These are phyloP conservation scores for Saccharomycopsis oosterbeekiorum DNA, from an alignment of 805 yeast genomes.

Conservation along the genomic window DNA sequence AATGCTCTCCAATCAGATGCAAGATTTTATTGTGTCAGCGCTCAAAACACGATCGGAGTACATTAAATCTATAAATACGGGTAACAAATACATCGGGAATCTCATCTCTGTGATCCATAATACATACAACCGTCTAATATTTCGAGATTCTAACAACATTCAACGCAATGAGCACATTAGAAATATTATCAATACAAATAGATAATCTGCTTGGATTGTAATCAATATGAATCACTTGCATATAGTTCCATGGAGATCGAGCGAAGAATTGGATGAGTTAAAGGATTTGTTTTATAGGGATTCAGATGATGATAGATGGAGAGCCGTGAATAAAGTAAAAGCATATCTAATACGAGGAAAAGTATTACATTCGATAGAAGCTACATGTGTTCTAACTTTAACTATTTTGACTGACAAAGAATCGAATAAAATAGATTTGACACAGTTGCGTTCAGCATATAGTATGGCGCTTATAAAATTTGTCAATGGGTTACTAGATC, in stretches of 20 bases:
- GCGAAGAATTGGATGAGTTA: constrained; percentile 36
- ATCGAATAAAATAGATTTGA: constrained; percentile 23
- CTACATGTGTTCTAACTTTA: constrained; percentile 51
- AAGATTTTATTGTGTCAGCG: background rate
- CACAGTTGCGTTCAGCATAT: constrained; percentile 42
- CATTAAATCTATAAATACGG: background rate
- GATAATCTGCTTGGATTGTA: no score
- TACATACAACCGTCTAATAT: no score
- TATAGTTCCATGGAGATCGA: constrained; percentile 30
- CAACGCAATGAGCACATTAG: no score
- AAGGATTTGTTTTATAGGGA: constrained; percentile 44
- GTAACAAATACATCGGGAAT: background rate
- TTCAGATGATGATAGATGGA: constrained; percentile 23
- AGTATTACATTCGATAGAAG: constrained; percentile 64
- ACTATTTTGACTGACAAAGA: constrained; percentile 31
- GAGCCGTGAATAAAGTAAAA: constrained; percentile 44
- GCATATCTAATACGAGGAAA: constrained; percentile 49
- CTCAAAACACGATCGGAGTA: background rate
- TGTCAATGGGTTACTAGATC: constrained; percentile 87
- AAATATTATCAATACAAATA: no score
- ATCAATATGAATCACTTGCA: constrained; percentile 21
- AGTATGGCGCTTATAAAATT: constrained; percentile 72
- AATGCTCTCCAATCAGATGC: background rate
- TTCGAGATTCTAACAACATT: no score
- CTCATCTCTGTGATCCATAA: background rate